These are phyloP conservation scores for Dendrocalamus latiflorus DNA, from an alignment of 202 grass and related monocot species.

Conservation along the genomic window DNA sequence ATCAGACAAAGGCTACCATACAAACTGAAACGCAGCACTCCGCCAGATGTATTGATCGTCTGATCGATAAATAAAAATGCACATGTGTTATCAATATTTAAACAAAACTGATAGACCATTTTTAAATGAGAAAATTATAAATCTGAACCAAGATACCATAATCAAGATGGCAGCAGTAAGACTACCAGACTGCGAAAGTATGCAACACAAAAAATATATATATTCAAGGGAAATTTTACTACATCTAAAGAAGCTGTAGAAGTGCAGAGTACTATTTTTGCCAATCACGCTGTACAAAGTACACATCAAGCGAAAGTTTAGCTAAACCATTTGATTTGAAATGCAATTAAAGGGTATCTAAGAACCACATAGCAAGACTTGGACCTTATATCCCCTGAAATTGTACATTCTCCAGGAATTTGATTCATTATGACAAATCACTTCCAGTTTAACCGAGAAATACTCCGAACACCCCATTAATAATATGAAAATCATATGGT, in stretches of 20 bases:
- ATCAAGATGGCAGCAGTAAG: background rate
- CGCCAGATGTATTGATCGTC: no score
- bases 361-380: background rate
- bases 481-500: background rate
- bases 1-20: no score
- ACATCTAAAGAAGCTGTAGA: background rate
- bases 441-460: background rate
- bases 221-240: background rate
- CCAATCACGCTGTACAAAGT: background rate
- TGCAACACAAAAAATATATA: background rate
- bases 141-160: constrained; percentile 10
- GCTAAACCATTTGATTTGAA: background rate
- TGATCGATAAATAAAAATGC: no score
- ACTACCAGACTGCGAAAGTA: background rate
- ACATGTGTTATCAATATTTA: no score
- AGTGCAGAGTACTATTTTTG: background rate
- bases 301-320: constrained; percentile 4
- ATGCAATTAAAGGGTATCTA: background rate
- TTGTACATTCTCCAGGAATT: constrained; percentile 93
- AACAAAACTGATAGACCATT: background rate
- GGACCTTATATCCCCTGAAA: constrained; percentile 96
- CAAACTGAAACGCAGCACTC: no score
- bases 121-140: background rate
- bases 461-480: background rate
- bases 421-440: constrained; percentile 43